Base-by-base conservation (phyloP, 345 rosid genomes). In the Salix koriyanagi region DNA sequence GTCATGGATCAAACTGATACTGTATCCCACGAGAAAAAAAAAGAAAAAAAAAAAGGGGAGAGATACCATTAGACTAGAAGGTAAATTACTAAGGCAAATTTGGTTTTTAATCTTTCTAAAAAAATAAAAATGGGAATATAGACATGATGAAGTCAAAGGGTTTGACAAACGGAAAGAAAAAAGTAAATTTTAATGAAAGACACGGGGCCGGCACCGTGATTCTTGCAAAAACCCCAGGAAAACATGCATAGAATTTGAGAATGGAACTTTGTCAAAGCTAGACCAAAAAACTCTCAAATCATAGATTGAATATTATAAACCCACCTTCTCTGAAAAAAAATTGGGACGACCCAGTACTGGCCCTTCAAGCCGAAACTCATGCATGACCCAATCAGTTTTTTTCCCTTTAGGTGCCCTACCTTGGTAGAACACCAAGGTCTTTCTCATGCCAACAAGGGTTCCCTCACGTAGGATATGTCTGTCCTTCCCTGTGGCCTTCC, bases 401-500 rank as follows among this genome's bases (percentile, higher is more conserved):
- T 76, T 81, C 32, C 99, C 99, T 78, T 84, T 92, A 11, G 99
- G 99, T 71, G 99, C 99, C 83, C 99, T 86, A 6, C 99, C 99
- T 81, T 88, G 84, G 79, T 95, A 95, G 76, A 95, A 95, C 42
- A 95, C 99, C 74, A 95, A 67, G 21, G 99, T 95, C 82, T 95
- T 95, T 67, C 99, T 88, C 99, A 90, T 89, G 54, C 99, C 99
- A 44, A 92, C 97, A 66, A 91, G 85, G 66, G 75, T 84, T 37
- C 89, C 87, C 65, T 89, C 87, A 7, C 90, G 82, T 23, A 65
- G 71, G 68, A 95, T 67, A 0, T 83, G 61, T 65, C 90, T 81
- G 79, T 95, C 99, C 68, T 92, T 95, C 18, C 99, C 99, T 0
- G 99, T 95, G 21, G 99, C 99, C 79, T 95, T 95, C 99, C 99